Evolutionary conservation across 2,329 filamentous ascomycete genomes (phyloP).

Genomic region (Scortechinia acanthostroma): DNA sequence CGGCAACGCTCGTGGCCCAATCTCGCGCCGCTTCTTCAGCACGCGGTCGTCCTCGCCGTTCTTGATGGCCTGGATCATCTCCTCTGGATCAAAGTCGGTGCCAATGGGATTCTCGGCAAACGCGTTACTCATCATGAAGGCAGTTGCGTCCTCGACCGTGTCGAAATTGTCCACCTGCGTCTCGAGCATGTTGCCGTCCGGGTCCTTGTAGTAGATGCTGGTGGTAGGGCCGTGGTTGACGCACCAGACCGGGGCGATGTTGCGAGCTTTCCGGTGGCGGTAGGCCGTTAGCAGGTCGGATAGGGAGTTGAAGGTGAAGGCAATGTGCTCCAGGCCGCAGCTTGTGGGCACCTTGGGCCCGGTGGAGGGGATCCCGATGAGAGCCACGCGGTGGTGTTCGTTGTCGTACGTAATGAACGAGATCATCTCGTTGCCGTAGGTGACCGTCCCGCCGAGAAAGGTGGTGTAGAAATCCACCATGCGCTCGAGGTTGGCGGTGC

Average conservation of each 20-base stretch:
- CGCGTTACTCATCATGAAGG: constrained; percentile 24
- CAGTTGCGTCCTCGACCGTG: constrained; percentile 20
- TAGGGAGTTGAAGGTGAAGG: constrained; percentile 27
- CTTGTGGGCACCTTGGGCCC: constrained; percentile 10
- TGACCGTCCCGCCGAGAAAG: constrained; percentile 21
- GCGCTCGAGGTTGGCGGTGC: constrained; percentile 12
- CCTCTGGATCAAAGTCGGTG: constrained; percentile 32
- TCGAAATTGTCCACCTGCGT: constrained; percentile 34
- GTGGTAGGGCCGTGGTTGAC: constrained; percentile 38
- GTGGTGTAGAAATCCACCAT: constrained; percentile 25
- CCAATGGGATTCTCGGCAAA: constrained; percentile 33
- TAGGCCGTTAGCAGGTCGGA: constrained; percentile 24
- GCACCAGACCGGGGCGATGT: constrained; percentile 29
- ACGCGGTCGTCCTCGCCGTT: constrained; percentile 11
- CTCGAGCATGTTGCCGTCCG: constrained; percentile 37
- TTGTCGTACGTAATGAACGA: constrained; percentile 34
- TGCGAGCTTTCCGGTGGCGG: constrained; percentile 19
- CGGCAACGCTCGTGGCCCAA: neutral
- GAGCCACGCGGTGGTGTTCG: constrained; percentile 36
- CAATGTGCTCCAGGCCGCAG: constrained; percentile 29
- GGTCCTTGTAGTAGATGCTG: constrained; percentile 37
- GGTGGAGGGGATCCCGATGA: constrained; percentile 17
- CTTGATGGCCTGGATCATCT: constrained; percentile 18
- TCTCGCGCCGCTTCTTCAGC: constrained; percentile 6
- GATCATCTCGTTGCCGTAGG: constrained; percentile 13